A percentile compares a stretch with the other conserved stretches of the same genome.
These are phyloP conservation scores for Malus hybrid DNA, from an alignment of 331 rosid genomes.

Conservation along the genomic window DNA sequence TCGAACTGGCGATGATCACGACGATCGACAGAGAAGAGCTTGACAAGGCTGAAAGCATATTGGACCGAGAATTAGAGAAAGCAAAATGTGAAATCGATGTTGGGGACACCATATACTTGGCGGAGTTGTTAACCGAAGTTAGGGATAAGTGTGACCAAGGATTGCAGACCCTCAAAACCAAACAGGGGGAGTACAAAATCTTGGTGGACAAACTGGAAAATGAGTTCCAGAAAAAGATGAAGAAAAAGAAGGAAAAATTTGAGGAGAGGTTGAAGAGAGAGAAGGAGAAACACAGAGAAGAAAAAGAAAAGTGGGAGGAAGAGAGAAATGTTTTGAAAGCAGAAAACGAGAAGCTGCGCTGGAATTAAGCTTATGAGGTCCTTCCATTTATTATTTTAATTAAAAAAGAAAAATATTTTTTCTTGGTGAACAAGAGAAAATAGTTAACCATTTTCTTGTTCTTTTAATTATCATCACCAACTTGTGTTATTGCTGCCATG, in stretches of 20 bases:
- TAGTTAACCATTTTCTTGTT: not conserved
- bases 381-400: not conserved
- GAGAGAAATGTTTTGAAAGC: not conserved
- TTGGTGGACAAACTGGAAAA: not conserved
- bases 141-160: constrained; percentile 5
- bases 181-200: not conserved
- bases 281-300: constrained; percentile 1
- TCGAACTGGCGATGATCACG: not conserved
- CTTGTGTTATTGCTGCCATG: not conserved
- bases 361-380: not conserved
- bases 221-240: not conserved
- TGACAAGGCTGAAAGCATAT: not conserved
- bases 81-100: not conserved
- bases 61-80: not conserved
- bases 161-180: not conserved
- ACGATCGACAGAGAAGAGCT: not conserved
- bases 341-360: not conserved
- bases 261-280: not conserved
- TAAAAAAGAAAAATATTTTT: not conserved
- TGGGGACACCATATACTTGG: not conserved
- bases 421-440: not conserved
- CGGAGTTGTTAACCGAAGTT: not conserved
- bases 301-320: not conserved
- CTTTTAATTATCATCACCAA: not conserved
- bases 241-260: not conserved